These are phyloP conservation scores for Halenospora varia DNA, from an alignment of 495 filamentous ascomycete genomes.

Conservation along the genomic window DNA sequence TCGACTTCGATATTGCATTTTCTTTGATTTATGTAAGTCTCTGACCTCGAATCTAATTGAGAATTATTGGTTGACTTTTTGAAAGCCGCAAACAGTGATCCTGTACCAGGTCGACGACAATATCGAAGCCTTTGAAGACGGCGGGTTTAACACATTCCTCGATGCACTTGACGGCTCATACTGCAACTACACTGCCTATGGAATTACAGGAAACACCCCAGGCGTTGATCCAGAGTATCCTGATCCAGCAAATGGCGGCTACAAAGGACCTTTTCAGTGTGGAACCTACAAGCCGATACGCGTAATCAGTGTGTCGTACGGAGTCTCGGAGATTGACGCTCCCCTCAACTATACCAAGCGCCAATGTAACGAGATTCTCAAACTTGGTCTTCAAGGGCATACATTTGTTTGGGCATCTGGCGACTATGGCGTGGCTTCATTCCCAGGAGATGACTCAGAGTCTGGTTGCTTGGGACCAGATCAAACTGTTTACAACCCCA, in stretches of 20 bases:
- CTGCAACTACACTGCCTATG: slow-evolving; percentile 17
- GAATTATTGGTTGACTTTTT: no score
- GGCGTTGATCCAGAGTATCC: slow-evolving; percentile 17
- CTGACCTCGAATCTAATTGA: no score
- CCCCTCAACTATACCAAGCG: slow-evolving; percentile 13
- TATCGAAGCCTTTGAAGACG: slow-evolving; percentile 7
- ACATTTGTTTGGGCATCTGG: slow-evolving; percentile 38
- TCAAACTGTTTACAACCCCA: slow-evolving; percentile 32
- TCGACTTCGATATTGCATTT: slow-evolving; percentile 14
- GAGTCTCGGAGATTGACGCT: slow-evolving; percentile 15
- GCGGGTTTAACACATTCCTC: slow-evolving; percentile 18
- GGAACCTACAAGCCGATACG: slow-evolving; percentile 14
- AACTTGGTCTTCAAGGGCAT: slow-evolving; percentile 42
- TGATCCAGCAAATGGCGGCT: slow-evolving; percentile 12
- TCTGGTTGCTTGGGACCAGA: slow-evolving; percentile 17
- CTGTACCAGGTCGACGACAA: slow-evolving; percentile 19
- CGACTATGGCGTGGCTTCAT: slow-evolving; percentile 35
- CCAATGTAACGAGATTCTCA: slow-evolving; percentile 26
- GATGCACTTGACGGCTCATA: slow-evolving; percentile 19
- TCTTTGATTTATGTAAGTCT: slow-evolving; percentile 19
- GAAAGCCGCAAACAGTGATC: slow-evolving; percentile 15
- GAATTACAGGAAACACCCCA: slow-evolving; percentile 11
- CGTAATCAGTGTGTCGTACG: slow-evolving; percentile 22
- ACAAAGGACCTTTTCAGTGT: slow-evolving; percentile 23
- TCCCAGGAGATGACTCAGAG: slow-evolving; percentile 30